phyloP scores from a whole-genome alignment of 2,329 filamentous ascomycete species.

The Scedosporium aurantiacum region DNA sequence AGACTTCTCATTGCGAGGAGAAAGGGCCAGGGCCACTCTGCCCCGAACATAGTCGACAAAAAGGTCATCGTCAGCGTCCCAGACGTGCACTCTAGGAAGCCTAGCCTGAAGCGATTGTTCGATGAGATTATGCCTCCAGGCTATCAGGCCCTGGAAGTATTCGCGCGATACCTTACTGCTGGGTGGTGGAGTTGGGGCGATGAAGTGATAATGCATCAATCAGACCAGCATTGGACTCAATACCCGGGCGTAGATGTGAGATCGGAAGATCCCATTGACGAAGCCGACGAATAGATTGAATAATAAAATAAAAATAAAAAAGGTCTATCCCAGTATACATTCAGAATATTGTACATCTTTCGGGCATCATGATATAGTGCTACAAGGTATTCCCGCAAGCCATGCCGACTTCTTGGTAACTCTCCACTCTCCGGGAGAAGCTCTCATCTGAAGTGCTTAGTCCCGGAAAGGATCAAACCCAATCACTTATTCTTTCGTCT shows the following conservation, averaged over 20 bases:
- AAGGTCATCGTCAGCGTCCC: slow-evolving; percentile 60
- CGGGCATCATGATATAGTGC: slow-evolving; percentile 15
- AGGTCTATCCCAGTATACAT: slow-evolving; percentile 16
- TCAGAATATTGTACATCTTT: slow-evolving; percentile 20
- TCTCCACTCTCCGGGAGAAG: background rate
- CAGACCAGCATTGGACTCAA: slow-evolving; percentile 37
- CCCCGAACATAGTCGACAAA: slow-evolving; percentile 12
- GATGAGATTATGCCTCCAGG: slow-evolving; percentile 37
- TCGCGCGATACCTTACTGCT: slow-evolving; percentile 61
- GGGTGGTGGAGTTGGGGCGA: slow-evolving; percentile 76
- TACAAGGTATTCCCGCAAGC: slow-evolving; percentile 1
- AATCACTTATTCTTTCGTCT: slow-evolving; percentile 6
- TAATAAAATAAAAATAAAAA: slow-evolving; percentile 14
- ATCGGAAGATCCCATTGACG: background rate
- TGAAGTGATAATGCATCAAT: slow-evolving; percentile 61
- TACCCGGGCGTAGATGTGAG: background rate
- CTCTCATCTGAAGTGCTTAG: too few relatives aligned
- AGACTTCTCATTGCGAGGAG: slow-evolving; percentile 51
- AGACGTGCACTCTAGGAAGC: slow-evolving; percentile 70
- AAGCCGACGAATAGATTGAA: slow-evolving; percentile 6
- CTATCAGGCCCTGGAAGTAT: slow-evolving; percentile 60
- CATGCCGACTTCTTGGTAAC: background rate
- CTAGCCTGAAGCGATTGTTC: slow-evolving; percentile 54
- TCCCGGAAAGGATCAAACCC: too few relatives aligned
- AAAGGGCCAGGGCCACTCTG: slow-evolving; percentile 20